Base-by-base conservation (phyloP, 2,329 filamentous ascomycete genomes). In the Colletotrichum phormii region DNA sequence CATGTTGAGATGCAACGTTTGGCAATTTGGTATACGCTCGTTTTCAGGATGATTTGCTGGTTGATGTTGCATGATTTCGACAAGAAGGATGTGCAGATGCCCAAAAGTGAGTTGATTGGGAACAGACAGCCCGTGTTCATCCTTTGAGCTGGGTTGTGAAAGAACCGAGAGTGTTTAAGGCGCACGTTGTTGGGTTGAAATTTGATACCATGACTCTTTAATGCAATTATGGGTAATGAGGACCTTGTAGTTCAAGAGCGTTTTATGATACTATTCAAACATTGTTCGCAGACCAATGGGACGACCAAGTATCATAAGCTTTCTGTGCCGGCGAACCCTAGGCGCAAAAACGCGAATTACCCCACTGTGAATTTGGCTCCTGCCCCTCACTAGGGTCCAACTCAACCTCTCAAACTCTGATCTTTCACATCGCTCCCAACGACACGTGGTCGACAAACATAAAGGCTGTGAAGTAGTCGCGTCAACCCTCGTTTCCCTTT, bases 31-130 rank as follows among this genome's bases (percentile, higher is more conserved):
- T 77, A 80, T 8, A 76, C 75, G 0, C 75, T 83, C 13, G 75
- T 84, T 0, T 81, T 82, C 49, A 73, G 81, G 11, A 84, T 83
- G 82, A 55, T 82, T 13, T 82, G 80, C 55, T 83, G 82, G 82
- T 59, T 83, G 11, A 75, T 80, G 46, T 68, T 83, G n/a, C 81
- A 84, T 63, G 80, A 82, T 49, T 83, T 82, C 33, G 78, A 82
- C 66, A 82, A 82, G 71, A 77, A 76, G 51, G 82, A 84, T 67
- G 69, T 78, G 0, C 78, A 81, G 42, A 73, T 82, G 0, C 74
- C 76, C 15, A 81, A 81, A 15, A 77, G 78, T 13, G 80, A 82
- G 62, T 73, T 82, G 6, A 80, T 79, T 24, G 82, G 77, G 0
- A 83, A 79, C 26, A 76, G 81, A 12, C 80, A 83, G 55, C 81